phyloP scores from a whole-genome alignment of 345 rosid species.

The Aethionema arabicum region DNA sequence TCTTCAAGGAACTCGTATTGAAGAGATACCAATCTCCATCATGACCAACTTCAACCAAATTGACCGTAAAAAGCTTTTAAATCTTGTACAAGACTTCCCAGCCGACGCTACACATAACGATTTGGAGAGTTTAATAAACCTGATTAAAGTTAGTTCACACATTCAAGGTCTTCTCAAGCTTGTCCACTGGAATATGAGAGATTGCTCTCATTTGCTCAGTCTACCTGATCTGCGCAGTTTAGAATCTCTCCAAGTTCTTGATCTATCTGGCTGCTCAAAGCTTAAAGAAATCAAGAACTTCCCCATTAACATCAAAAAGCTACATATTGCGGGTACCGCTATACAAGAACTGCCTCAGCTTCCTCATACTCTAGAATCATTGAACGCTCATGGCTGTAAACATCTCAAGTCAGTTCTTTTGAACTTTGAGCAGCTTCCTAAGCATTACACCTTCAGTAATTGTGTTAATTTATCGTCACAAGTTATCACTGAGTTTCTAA shows the following conservation, averaged over 20 bases:
- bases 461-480: slow-evolving; percentile 19
- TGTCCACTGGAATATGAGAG: slow-evolving; percentile 19
- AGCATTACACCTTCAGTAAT: slow-evolving; percentile 22
- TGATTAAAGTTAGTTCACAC: slow-evolving; percentile 1
- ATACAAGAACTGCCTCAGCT: slow-evolving; percentile 20
- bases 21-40: slow-evolving; percentile 7
- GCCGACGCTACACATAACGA: slow-evolving; percentile 12
- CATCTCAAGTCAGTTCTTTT: neutral
- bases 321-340: neutral
- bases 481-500: neutral
- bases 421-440: neutral
- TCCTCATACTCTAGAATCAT: slow-evolving; percentile 5
- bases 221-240: slow-evolving; percentile 18
- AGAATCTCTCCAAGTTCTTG: slow-evolving; percentile 19
- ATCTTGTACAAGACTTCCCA: neutral
- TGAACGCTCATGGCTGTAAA: slow-evolving; percentile 18
- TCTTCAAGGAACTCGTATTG: slow-evolving; percentile 21
- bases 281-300: slow-evolving; percentile 16
- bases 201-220: slow-evolving; percentile 6
- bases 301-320: slow-evolving; percentile 1
- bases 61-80: neutral
- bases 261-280: slow-evolving; percentile 1
- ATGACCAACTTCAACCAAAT: neutral
- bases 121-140: slow-evolving; percentile 4
- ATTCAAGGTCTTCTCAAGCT: slow-evolving; percentile 10